Percentiles rank a stretch among this genome's conserved stretches.
phyloP scores from a whole-genome alignment of 176 grass and related monocot genomes.

The Zea luxurians region DNA sequence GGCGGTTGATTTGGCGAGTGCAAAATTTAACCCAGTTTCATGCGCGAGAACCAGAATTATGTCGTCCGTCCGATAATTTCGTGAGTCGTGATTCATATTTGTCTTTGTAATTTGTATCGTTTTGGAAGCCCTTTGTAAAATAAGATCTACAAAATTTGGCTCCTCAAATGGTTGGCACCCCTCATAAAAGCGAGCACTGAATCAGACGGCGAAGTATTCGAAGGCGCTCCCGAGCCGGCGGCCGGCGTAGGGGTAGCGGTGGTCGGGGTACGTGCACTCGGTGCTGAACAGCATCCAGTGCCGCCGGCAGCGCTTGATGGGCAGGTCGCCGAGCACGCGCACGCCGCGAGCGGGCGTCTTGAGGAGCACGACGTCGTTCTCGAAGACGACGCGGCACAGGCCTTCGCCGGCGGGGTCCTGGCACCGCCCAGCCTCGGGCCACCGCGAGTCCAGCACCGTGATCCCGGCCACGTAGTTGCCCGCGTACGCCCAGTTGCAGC shows the following conservation, averaged over 20 bases:
- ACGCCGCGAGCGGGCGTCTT: not conserved
- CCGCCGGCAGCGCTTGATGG: slow-evolving; percentile 38
- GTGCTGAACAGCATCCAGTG: slow-evolving; percentile 47
- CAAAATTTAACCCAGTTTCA: not conserved
- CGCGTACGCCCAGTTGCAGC: slow-evolving; percentile 46
- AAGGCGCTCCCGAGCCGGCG: slow-evolving; percentile 39
- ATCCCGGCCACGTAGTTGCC: slow-evolving; percentile 47
- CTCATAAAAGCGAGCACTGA: not conserved
- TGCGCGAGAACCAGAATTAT: not conserved
- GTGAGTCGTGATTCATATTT: not conserved
- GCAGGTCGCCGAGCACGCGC: slow-evolving; percentile 39
- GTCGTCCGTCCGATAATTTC: not conserved
- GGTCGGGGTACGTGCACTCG: slow-evolving; percentile 47
- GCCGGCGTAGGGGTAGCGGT: slow-evolving; percentile 38
- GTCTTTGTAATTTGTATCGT: not conserved
- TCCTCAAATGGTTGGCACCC: slow-evolving; percentile 21
- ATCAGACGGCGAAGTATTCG: slow-evolving; percentile 39
- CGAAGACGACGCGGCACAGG: slow-evolving; percentile 49
- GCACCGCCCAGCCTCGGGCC: slow-evolving; percentile 33
- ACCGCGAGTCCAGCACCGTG: slow-evolving; percentile 40
- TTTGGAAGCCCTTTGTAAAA: not conserved
- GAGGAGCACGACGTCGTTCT: slow-evolving; percentile 16
- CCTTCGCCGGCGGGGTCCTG: slow-evolving; percentile 13
- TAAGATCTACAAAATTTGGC: not conserved
- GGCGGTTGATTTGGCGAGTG: not conserved